Evolutionary conservation across 345 rosid genomes (phyloP), one percentile per base, ranked within the genome.

Genomic region (Firmiana major): DNA sequence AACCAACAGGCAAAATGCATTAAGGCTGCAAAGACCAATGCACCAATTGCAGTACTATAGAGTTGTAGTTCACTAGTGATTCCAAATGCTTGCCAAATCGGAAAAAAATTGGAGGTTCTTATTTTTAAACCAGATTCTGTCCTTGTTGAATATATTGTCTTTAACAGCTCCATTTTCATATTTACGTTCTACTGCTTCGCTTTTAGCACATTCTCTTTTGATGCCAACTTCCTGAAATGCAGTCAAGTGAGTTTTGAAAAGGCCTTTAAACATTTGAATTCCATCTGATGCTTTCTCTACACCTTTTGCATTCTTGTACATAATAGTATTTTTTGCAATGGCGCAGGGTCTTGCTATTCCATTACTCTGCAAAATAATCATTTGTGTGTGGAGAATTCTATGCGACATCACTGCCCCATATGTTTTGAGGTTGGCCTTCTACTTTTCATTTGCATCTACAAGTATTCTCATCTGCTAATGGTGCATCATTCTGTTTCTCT

Each of bases 331-430:
- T 57, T 36, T 71, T 8, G 15, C 59, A 36, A 63, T 10, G 77
- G 42, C 58, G 53, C 83, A 95, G 99, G 94, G 78, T 88, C 98
- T 75, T 96, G 99, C 87, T 96, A 96, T 83, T 74, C 92, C 3
- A 83, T 46, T 51, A 69, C 78, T 67, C 84, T 96, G 81, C 92
- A 68, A 1, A 80, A 88, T 85, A 93, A 96, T 79, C 99, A 96
- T 89, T 85, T 75, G 0, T 96, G 99, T 22, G 90, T 96, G 72
- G 99, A 96, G 89, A 83, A 96, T 86, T 96, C 99, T 26, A 96
- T 96, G 99, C 89, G 84, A 63, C 99, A 96, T 80, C 98, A 96
- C 81, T 96, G 99, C 84, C 94, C 99, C 71, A 96, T 96, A 63
- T 96, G 99, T 77, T 96, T 83, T 24, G 99, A 96, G 98, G 98